Conservation (phyloP, 306 rosid genomes). For the Rosa lucieae region DNA sequence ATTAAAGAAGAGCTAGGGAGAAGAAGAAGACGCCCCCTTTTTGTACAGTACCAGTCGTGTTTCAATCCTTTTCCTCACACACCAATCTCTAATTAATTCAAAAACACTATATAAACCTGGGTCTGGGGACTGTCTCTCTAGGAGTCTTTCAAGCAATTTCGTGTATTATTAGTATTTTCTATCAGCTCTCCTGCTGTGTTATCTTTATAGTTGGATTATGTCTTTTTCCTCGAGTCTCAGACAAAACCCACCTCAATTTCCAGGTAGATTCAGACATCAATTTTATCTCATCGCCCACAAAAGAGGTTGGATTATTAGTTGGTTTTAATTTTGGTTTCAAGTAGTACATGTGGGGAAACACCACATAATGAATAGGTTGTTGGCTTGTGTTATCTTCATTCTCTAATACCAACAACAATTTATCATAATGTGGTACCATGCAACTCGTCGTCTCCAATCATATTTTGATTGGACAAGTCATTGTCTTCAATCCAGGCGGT, state of each 20-base stretch:
- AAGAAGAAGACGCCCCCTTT: background rate
- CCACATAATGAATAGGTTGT: slow-evolving; percentile 31
- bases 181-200: slow-evolving; percentile 6
- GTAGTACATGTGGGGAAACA: slow-evolving; percentile 35
- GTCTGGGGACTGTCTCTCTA: background rate
- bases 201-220: slow-evolving; percentile 39
- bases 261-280: slow-evolving; percentile 81
- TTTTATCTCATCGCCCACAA: slow-evolving; percentile 43
- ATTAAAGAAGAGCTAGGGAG: background rate
- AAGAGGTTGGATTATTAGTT: slow-evolving; percentile 32
- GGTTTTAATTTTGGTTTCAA: slow-evolving; percentile 23
- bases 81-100: slow-evolving; percentile 11
- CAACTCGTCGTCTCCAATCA: slow-evolving; percentile 21
- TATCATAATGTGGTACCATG: slow-evolving; percentile 18
- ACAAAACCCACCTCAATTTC: slow-evolving; percentile 85
- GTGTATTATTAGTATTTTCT: background rate
- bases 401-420: slow-evolving; percentile 35
- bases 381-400: slow-evolving; percentile 32
- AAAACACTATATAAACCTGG: background rate
- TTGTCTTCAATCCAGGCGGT: slow-evolving; percentile 2
- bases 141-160: slow-evolving; percentile 2
- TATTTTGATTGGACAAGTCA: slow-evolving; percentile 21
- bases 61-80: slow-evolving; percentile 71
- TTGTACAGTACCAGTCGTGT: slow-evolving; percentile 44
- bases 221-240: slow-evolving; percentile 50